A percentile compares a stretch with the other conserved stretches of the same genome.
phyloP scores from a whole-genome alignment of 2,329 filamentous ascomycete genomes.

The Claviceps spartinae region DNA sequence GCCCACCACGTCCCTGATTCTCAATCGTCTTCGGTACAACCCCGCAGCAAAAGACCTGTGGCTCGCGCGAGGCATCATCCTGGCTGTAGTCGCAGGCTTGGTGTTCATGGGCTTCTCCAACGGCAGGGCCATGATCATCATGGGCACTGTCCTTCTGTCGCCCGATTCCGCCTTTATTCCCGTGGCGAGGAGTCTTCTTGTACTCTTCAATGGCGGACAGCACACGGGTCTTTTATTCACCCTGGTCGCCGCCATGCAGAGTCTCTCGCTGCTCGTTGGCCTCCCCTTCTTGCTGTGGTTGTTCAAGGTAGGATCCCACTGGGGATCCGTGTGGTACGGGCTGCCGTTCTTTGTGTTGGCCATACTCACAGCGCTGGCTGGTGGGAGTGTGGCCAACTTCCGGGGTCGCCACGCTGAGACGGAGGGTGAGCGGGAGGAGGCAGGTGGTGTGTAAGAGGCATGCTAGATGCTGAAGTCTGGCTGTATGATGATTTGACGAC shows the following conservation, averaged over 20 bases:
- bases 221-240: slow-evolving; percentile 1
- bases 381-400: neutral
- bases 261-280: neutral
- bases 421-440: neutral
- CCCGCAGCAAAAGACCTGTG: slow-evolving; percentile 1
- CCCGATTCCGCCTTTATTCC: neutral
- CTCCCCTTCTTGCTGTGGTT: neutral
- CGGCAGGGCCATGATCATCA: slow-evolving; percentile 1
- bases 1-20: neutral
- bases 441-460: neutral
- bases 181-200: slow-evolving; percentile 1
- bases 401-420: neutral
- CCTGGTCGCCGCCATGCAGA: neutral
- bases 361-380: neutral
- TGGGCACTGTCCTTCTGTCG: slow-evolving; percentile 2
- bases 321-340: neutral
- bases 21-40: neutral
- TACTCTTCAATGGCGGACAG: slow-evolving; percentile 1
- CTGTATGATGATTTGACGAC: neutral
- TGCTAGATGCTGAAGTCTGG: neutral
- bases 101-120: slow-evolving; percentile 1
- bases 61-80: slow-evolving; percentile 1
- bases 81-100: neutral
- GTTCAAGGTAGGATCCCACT: neutral
- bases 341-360: slow-evolving; percentile 1